phyloP scores from a whole-genome alignment of 2,329 filamentous ascomycete species.

The Alternaria infectoria region DNA sequence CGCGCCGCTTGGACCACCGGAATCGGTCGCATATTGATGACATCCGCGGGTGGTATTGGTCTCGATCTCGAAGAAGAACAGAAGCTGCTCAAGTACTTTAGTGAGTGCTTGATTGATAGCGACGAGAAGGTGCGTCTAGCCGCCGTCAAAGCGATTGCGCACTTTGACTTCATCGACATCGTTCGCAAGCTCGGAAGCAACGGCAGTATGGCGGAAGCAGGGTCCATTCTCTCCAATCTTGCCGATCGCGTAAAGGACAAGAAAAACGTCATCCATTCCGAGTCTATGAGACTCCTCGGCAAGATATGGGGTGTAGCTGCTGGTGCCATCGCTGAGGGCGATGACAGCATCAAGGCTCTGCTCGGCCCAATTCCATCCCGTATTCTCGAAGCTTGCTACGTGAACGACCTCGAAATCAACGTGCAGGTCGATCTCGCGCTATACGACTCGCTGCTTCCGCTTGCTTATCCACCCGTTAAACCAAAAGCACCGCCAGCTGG shows the following conservation, averaged over 20 bases:
- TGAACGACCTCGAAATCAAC: conserved; percentile 87
- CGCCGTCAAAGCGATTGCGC: conserved; percentile 82
- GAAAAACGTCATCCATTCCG: conserved; percentile 78
- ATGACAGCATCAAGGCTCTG: conserved; percentile 76
- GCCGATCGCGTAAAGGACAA: conserved; percentile 89
- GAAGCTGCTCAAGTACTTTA: conserved; percentile 73
- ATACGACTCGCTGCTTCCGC: conserved; percentile 86
- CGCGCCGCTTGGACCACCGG: conserved; percentile 86
- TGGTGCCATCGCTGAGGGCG: conserved; percentile 82
- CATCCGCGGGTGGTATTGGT: conserved; percentile 87
- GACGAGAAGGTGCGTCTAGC: conserved; percentile 92
- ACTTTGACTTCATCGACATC: conserved; percentile 80
- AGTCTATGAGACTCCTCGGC: conserved; percentile 83
- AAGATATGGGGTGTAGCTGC: conserved; percentile 93
- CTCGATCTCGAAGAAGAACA: conserved; percentile 83
- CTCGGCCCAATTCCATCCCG: conserved; percentile 82
- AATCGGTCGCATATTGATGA: conserved; percentile 85
- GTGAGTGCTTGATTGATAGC: conserved; percentile 81
- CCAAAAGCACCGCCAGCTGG: conserved; percentile 57
- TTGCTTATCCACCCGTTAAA: conserved; percentile 81
- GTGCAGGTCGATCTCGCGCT: conserved; percentile 82
- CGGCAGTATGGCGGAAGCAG: conserved; percentile 76
- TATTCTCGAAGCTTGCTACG: conserved; percentile 87
- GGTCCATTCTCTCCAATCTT: conserved; percentile 80
- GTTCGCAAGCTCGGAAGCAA: conserved; percentile 79